Evolutionary conservation across 352 stramenopile genomes (phyloP).

Genomic region (Pythium utonaiense): DNA sequence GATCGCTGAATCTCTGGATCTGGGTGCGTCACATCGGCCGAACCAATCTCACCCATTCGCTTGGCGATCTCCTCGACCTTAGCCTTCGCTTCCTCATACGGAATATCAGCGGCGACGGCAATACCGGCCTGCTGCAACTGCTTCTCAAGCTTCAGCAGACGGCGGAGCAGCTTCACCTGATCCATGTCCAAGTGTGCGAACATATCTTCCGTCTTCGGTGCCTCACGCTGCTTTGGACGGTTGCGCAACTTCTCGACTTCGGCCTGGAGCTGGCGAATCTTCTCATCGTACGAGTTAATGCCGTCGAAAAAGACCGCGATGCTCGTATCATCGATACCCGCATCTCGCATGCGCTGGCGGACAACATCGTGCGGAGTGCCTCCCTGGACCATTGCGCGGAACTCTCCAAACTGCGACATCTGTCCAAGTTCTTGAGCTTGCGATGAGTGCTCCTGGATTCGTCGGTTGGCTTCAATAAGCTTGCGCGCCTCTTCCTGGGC

Average conservation of each 20-base stretch:
- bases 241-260: slow-evolving; percentile 83
- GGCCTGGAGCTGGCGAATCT: slow-evolving; percentile 74
- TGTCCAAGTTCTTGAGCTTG: slow-evolving; percentile 33
- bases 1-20: slow-evolving; percentile 77
- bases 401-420: slow-evolving; percentile 55
- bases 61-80: slow-evolving; percentile 90
- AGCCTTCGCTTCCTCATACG: slow-evolving; percentile 89
- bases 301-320: slow-evolving; percentile 82
- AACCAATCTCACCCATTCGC: slow-evolving; percentile 91
- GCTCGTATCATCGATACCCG: slow-evolving; percentile 65
- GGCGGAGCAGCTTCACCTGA: slow-evolving; percentile 75
- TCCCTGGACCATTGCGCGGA: slow-evolving; percentile 70
- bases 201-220: slow-evolving; percentile 53
- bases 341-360: slow-evolving; percentile 71
- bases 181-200: slow-evolving; percentile 72
- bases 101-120: slow-evolving; percentile 90
- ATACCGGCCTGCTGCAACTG: slow-evolving; percentile 83
- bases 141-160: slow-evolving; percentile 81
- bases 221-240: slow-evolving; percentile 48
- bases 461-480: slow-evolving; percentile 81
- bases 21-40: slow-evolving; percentile 85
- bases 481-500: slow-evolving; percentile 78
- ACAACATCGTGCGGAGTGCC: slow-evolving; percentile 64
- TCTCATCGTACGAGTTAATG: slow-evolving; percentile 81
- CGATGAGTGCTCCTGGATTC: slow-evolving; percentile 57